Percentiles rank a stretch among this genome's conserved stretches.
phyloP scores from a whole-genome alignment of 441 rosid genomes.

The Breynia disticha region DNA sequence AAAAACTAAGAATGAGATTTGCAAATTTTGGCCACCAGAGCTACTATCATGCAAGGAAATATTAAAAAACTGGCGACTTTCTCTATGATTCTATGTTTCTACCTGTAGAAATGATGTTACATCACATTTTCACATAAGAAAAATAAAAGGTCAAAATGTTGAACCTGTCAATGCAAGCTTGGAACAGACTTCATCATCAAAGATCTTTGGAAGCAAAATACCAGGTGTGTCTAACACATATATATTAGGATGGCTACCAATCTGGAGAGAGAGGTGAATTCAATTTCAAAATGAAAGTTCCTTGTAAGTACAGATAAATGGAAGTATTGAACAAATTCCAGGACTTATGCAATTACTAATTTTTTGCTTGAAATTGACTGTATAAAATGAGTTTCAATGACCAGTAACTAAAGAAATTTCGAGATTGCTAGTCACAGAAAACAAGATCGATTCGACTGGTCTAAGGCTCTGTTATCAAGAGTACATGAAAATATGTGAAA shows the following conservation, averaged over 20 bases:
- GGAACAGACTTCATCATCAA: slow-evolving; percentile 41
- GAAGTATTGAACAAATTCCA: background rate
- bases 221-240: slow-evolving; percentile 82
- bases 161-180: slow-evolving; percentile 75
- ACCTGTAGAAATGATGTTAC: background rate
- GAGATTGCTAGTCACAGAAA: too few relatives aligned
- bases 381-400: too few relatives aligned
- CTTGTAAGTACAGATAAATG: background rate
- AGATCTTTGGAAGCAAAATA: slow-evolving; percentile 44
- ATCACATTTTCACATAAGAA: background rate
- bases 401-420: too few relatives aligned
- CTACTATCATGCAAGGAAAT: too few relatives aligned
- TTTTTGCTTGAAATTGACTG: too few relatives aligned
- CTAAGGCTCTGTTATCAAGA: too few relatives aligned
- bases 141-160: background rate
- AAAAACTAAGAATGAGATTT: background rate
- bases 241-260: slow-evolving; percentile 65
- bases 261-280: slow-evolving; percentile 26
- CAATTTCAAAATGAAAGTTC: background rate
- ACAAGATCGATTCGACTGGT: too few relatives aligned
- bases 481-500: too few relatives aligned
- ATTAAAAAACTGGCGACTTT: too few relatives aligned
- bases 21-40: background rate
- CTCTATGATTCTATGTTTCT: background rate
- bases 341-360: too few relatives aligned